Percentiles rank a stretch among this genome's conserved stretches.
phyloP scores from a whole-genome alignment of 768 basidiomycete species.

The Panaeolus cyanescens region DNA sequence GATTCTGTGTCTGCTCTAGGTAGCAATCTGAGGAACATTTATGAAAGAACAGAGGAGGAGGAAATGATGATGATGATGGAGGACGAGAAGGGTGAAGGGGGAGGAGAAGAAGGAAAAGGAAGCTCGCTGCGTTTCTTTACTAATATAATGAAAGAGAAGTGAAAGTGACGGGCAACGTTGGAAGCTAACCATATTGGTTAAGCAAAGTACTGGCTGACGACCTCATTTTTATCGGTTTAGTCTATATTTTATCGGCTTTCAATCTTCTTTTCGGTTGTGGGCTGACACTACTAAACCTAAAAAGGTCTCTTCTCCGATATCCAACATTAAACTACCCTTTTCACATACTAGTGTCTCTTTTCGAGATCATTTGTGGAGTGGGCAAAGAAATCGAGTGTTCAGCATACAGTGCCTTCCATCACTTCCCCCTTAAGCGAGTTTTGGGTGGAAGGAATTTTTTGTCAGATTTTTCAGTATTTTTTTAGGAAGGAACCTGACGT shows the following conservation, averaged over 20 bases:
- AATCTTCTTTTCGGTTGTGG: constrained; percentile 9
- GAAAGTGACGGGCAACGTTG: constrained; percentile 4
- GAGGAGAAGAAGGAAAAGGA: constrained; percentile 7
- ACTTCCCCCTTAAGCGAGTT: too few species aligned
- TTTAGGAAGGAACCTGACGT: too few species aligned
- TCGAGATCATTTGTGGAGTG: not conserved
- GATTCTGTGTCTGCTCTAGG: constrained; percentile 21
- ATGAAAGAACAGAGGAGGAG: constrained; percentile 9
- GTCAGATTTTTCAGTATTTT: not conserved
- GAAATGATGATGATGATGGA: constrained; percentile 7
- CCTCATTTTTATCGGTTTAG: constrained; percentile 11
- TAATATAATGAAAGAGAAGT: constrained; percentile 4
- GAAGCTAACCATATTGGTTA: constrained; percentile 3
- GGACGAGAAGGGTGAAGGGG: constrained; percentile 6
- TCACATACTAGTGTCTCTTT: constrained; percentile 2
- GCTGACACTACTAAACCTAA: not conserved
- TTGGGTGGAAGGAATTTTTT: not conserved
- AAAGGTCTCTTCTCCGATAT: constrained; percentile 4
- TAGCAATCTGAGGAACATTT: constrained; percentile 28
- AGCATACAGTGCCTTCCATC: too few species aligned
- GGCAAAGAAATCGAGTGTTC: not conserved
- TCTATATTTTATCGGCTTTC: not conserved
- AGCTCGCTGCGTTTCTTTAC: not conserved
- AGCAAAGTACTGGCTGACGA: not conserved
- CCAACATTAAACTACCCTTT: not conserved